These are phyloP conservation scores for Cytospora mali DNA, from an alignment of 2,329 filamentous ascomycete species.

Conservation along the genomic window DNA sequence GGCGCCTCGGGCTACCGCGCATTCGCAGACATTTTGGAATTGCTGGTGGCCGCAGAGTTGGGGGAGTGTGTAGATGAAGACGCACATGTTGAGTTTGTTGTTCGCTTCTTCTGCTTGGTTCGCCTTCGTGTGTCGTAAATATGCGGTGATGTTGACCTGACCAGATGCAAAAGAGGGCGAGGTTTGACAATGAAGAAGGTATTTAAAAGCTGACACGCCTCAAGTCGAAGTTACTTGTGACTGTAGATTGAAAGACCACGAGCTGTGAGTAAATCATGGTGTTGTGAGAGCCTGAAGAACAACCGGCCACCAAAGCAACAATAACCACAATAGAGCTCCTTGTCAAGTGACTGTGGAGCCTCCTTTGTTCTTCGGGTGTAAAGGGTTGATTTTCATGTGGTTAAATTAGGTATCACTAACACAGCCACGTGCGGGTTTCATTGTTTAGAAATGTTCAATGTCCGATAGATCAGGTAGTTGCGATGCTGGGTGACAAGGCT, in stretches of 20 bases:
- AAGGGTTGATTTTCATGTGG: background rate
- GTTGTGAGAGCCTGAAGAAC: no score
- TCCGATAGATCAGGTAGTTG: constrained; percentile 3
- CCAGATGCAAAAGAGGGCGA: background rate
- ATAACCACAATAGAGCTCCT: background rate
- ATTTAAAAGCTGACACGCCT: background rate
- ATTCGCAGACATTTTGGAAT: constrained; percentile 41
- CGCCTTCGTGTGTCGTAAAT: no score
- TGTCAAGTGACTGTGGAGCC: background rate
- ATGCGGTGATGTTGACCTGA: background rate
- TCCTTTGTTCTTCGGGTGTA: background rate
- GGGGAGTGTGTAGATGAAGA: constrained; percentile 35
- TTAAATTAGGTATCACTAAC: background rate
- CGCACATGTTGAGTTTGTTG: constrained; percentile 36
- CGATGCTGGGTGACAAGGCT: constrained; percentile 11
- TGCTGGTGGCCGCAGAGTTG: constrained; percentile 37
- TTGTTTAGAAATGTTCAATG: background rate
- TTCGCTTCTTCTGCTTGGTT: background rate
- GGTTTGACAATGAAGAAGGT: background rate
- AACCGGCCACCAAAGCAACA: background rate
- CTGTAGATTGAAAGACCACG: background rate
- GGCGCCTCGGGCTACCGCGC: constrained; percentile 33
- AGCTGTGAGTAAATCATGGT: no score
- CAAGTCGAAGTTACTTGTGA: background rate
- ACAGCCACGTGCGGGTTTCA: background rate